Percentiles rank a stretch among this genome's conserved stretches.
Evolutionary conservation across 768 basidiomycete species (phyloP).

Genomic region (Holtermannia corniformis): DNA sequence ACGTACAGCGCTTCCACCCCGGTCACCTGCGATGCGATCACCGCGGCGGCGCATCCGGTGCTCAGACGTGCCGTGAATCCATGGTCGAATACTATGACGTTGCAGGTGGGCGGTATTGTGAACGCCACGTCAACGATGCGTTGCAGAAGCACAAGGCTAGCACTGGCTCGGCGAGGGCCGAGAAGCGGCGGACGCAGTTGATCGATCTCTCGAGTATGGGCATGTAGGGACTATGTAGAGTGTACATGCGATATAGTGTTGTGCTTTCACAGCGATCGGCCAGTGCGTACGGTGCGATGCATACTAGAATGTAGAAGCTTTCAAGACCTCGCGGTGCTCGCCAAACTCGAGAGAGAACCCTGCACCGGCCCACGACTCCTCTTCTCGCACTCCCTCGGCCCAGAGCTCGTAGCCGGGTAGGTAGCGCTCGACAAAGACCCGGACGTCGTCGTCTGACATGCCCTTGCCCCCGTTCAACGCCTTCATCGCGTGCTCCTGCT

Average conservation of each 20-base stretch:
- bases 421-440: slow-evolving; percentile 75
- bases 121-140: slow-evolving; percentile 56
- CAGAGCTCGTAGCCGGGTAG: slow-evolving; percentile 91
- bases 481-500: slow-evolving; percentile 89
- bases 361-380: not conserved
- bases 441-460: slow-evolving; percentile 75
- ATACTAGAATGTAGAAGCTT: not conserved
- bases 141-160: slow-evolving; percentile 11
- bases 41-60: slow-evolving; percentile 24
- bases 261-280: too few relatives aligned
- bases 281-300: not conserved
- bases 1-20: slow-evolving; percentile 64
- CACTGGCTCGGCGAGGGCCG: slow-evolving; percentile 45
- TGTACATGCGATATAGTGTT: too few relatives aligned
- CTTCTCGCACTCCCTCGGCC: slow-evolving; percentile 48
- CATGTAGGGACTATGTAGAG: too few relatives aligned
- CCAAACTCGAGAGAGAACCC: not conserved
- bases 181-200: slow-evolving; percentile 69
- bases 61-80: slow-evolving; percentile 49
- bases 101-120: slow-evolving; percentile 66
- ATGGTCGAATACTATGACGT: slow-evolving; percentile 76
- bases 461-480: slow-evolving; percentile 69
- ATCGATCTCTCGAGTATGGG: slow-evolving; percentile 53
- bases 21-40: slow-evolving; percentile 80
- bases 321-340: not conserved